Evolutionary conservation across 2,329 filamentous ascomycete species (phyloP).

Genomic region (Aspergillus spinulosporus): DNA sequence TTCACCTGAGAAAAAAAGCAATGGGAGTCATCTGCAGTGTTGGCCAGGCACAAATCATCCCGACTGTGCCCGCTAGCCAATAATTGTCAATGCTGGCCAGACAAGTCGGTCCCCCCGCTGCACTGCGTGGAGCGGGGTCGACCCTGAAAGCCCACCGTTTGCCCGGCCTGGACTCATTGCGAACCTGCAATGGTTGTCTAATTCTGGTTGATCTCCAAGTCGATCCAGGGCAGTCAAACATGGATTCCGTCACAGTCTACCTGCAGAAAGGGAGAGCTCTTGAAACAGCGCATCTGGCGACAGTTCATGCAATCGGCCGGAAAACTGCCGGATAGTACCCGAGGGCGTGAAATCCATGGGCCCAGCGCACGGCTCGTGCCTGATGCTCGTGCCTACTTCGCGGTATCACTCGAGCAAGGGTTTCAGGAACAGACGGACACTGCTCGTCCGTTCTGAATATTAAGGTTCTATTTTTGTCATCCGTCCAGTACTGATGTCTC

Average conservation of each 20-base stretch:
- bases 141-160: slow-evolving; percentile 7
- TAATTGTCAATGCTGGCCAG: slow-evolving; percentile 3
- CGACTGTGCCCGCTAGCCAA: background rate
- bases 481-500: background rate
- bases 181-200: too few relatives aligned
- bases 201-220: too few relatives aligned
- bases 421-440: background rate
- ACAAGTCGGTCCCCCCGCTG: background rate
- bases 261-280: too few relatives aligned
- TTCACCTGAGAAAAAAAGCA: background rate
- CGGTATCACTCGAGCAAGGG: background rate
- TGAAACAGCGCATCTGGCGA: slow-evolving; percentile 8
- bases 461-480: background rate
- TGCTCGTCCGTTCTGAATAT: background rate
- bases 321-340: slow-evolving; percentile 8
- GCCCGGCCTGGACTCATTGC: background rate
- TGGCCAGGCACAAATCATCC: background rate
- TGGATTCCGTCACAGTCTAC: too few relatives aligned
- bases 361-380: slow-evolving; percentile 4
- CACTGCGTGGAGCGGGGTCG: background rate
- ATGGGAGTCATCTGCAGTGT: slow-evolving; percentile 7
- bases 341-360: background rate
- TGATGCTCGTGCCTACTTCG: background rate
- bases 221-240: too few relatives aligned
- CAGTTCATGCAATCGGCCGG: slow-evolving; percentile 6